Percentiles rank a stretch among this genome's conserved stretches.
Evolutionary conservation across 2,329 filamentous ascomycete genomes (phyloP).

Genomic region (Sporothrix protearum): DNA sequence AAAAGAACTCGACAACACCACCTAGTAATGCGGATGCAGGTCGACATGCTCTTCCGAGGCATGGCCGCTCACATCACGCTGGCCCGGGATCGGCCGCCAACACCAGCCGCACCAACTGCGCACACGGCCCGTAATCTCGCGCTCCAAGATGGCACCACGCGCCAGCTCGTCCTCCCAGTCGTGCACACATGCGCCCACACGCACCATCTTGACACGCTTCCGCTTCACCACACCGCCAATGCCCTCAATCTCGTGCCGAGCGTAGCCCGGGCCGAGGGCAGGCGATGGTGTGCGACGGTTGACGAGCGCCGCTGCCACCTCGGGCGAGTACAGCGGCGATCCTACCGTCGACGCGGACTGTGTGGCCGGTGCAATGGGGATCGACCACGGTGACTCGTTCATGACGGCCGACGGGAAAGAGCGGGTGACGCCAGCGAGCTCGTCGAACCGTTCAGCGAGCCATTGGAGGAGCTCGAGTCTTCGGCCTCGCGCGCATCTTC

Average conservation of each 20-base stretch:
- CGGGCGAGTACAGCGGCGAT: slow-evolving; percentile 28
- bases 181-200: slow-evolving; percentile 77
- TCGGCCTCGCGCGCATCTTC: slow-evolving; percentile 60
- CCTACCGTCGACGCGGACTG: slow-evolving; percentile 27
- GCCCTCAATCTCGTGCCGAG: slow-evolving; percentile 83
- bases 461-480: slow-evolving; percentile 23
- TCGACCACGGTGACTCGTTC: slow-evolving; percentile 22
- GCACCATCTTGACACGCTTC: slow-evolving; percentile 78
- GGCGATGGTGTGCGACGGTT: slow-evolving; percentile 43
- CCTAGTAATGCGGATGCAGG: slow-evolving; percentile 18
- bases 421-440: slow-evolving; percentile 20
- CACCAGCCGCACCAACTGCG: slow-evolving; percentile 95
- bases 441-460: slow-evolving; percentile 22
- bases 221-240: slow-evolving; percentile 85
- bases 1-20: background rate
- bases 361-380: slow-evolving; percentile 27
- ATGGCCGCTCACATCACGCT: slow-evolving; percentile 38
- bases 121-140: slow-evolving; percentile 64
- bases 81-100: slow-evolving; percentile 65
- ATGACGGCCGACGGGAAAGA: slow-evolving; percentile 17
- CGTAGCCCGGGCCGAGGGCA: slow-evolving; percentile 67
- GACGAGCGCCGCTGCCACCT: slow-evolving; percentile 26
- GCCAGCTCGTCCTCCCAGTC: slow-evolving; percentile 78
- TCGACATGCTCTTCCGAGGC: background rate
- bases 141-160: slow-evolving; percentile 60